A percentile compares a stretch with the other conserved stretches of the same genome.
Evolutionary conservation across 495 filamentous ascomycete genomes (phyloP).

Genomic region (Chaetomium tenue): DNA sequence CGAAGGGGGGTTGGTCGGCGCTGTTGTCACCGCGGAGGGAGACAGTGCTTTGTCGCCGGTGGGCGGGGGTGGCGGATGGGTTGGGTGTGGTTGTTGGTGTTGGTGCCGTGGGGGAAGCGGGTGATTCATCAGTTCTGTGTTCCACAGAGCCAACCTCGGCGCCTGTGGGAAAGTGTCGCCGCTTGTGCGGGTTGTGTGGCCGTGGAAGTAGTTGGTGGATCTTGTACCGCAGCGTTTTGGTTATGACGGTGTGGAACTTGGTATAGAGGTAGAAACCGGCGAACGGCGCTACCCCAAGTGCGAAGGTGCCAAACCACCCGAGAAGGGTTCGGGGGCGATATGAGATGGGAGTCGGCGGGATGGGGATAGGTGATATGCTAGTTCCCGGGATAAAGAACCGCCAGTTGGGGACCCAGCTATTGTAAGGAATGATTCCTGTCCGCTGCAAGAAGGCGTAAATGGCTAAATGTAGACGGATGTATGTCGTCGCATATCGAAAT

Average conservation of each 20-base stretch:
- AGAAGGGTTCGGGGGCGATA: constrained; percentile 26
- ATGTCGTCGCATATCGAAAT: constrained; percentile 32
- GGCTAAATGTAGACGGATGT: constrained; percentile 47
- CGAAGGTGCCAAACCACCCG: constrained; percentile 35
- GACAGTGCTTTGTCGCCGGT: constrained; percentile 35
- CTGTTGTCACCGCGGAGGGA: constrained; percentile 20
- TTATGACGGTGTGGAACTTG: constrained; percentile 16
- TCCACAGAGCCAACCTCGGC: constrained; percentile 1
- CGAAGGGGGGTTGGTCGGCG: not conserved
- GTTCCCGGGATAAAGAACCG: constrained; percentile 53
- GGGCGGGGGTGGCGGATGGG: constrained; percentile 4
- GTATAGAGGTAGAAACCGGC: constrained; percentile 35
- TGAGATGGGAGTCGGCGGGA: constrained; percentile 37
- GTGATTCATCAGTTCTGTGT: not conserved
- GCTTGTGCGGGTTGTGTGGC: constrained; percentile 23
- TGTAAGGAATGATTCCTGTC: constrained; percentile 43
- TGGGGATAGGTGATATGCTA: constrained; percentile 44
- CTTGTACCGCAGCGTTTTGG: constrained; percentile 16
- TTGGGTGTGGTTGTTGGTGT: not conserved
- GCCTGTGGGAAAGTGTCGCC: not conserved
- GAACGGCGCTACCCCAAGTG: constrained; percentile 38
- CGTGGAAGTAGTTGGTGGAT: constrained; percentile 23
- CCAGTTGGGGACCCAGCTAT: constrained; percentile 41
- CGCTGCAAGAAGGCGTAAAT: constrained; percentile 52
- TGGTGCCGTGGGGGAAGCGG: not conserved